Base-by-base conservation (phyloP, 2,329 filamentous ascomycete species). In the Coniochaeta sp. region DNA sequence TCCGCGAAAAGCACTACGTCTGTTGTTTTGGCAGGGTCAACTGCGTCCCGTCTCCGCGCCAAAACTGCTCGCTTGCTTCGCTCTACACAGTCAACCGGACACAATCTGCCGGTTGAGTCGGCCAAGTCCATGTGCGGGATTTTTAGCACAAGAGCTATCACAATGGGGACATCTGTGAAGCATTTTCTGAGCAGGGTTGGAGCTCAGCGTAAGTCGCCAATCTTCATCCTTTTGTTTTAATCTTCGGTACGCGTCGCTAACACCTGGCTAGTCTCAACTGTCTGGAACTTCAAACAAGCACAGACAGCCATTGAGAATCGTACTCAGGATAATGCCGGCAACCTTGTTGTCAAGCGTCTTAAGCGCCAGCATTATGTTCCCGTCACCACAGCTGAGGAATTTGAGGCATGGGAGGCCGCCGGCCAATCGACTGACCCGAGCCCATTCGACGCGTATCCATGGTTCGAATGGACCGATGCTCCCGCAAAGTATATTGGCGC, bases 341-440 rank as follows among this genome's bases (percentile, higher is more conserved):
- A 40, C 34, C 58, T 69, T 26, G 55, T 64, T 12, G 66, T 67
- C 61, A 68, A 68, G 61, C 62, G 67, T 19, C 34, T 68, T 43
- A 69, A 68, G 60, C 64, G 64, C 9, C 62, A 65, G 31, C n/a
- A 52, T 14, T 59, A 61, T 33, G 14, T 55, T 26, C 57, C 61
- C 47, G n/a, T 52, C 47, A 52, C 47, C 24, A 28, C 47, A 2
- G 6, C 26, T 9, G n/a, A 50, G 43, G 24, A n/a, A 17, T 17
- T 19, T 31, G 47, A 54, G 24, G 24, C 24, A 31, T 52, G 47
- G 47, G 50, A 43, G 17, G 6, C 50, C 28, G 17, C 9, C 14
- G 12, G 61, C 4, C 19, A 33, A 22, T 28, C 59, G 16, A 19
- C n/a, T 8, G 57, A 62, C 8, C n/a, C 55, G 2, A 2, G 40